Evolutionary conservation across 306 rosid species (phyloP).

Genomic region (Sesbania bispinosa): DNA sequence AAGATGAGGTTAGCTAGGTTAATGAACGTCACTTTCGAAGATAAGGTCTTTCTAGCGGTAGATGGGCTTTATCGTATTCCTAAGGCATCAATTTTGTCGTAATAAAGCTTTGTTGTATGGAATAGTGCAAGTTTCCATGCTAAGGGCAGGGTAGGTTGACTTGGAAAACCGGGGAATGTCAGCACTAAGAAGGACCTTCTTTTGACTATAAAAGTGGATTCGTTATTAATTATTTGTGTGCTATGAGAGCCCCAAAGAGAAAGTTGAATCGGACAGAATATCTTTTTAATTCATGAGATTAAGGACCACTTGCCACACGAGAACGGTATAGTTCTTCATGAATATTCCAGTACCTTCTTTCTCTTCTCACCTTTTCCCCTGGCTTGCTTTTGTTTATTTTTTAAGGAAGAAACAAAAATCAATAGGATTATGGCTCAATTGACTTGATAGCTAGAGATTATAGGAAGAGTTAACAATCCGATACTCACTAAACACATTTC

Average conservation of each 20-base stretch:
- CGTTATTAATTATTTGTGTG: conserved; percentile 16
- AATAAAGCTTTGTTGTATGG: neutral
- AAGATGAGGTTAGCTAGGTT: too few species aligned
- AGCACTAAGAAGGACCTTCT: conserved; percentile 24
- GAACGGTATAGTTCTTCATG: neutral
- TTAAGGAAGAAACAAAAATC: neutral
- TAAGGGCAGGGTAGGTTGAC: conserved; percentile 38
- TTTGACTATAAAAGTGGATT: conserved; percentile 44
- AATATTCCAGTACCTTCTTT: conserved; percentile 3
- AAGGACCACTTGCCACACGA: neutral
- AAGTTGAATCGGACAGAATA: conserved; percentile 33
- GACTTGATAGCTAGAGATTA: too few species aligned
- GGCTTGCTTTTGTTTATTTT: neutral
- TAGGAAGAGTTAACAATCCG: too few species aligned
- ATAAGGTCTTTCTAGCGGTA: conserved; percentile 19
- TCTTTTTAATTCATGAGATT: conserved; percentile 21
- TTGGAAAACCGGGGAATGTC: conserved; percentile 40
- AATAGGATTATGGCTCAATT: too few species aligned
- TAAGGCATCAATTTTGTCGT: conserved; percentile 26
- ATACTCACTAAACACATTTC: too few species aligned
- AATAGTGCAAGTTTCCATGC: conserved; percentile 3
- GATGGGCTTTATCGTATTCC: conserved; percentile 20
- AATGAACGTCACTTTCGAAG: conserved; percentile 27
- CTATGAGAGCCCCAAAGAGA: conserved; percentile 26
- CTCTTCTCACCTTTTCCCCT: neutral